phyloP scores from a whole-genome alignment of 129 eudicot species.

The Chrysanthemum makinoi region DNA sequence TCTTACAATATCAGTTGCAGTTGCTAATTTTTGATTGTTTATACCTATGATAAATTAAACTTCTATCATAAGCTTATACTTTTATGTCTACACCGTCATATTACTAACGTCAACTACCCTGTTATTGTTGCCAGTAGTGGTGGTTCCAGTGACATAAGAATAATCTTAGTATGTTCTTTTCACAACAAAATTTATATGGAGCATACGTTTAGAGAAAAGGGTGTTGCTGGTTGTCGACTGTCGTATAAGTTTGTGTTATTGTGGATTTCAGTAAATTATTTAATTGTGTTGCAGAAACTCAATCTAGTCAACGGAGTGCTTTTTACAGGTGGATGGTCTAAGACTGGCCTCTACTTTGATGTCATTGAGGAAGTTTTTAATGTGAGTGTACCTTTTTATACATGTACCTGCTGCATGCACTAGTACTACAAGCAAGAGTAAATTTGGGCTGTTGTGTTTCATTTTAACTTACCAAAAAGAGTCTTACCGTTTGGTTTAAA shows the following conservation, averaged over 20 bases:
- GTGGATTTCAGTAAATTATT: conserved; percentile 1
- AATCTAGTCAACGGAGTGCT: conserved; percentile 83
- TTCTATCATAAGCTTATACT: conserved; percentile 8
- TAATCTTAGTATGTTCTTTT: too few species aligned
- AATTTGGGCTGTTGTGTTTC: neutral
- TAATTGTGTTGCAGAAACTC: conserved; percentile 64
- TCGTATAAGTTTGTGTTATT: neutral
- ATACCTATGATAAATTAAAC: neutral
- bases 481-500: conserved; percentile 1
- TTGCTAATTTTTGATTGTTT: neutral
- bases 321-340: conserved; percentile 94
- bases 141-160: too few species aligned
- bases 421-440: neutral
- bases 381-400: conserved; percentile 39
- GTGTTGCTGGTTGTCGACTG: too few species aligned
- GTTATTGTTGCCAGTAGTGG: too few species aligned
- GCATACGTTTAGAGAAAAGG: too few species aligned
- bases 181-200: too few species aligned
- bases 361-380: conserved; percentile 59
- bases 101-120: neutral
- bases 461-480: conserved; percentile 5
- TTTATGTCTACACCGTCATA: conserved; percentile 8
- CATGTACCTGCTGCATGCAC: neutral
- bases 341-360: conserved; percentile 72
- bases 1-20: neutral